Conservation (phyloP, 106 monocot genomes). For the Phalaenopsis aphrodite region DNA sequence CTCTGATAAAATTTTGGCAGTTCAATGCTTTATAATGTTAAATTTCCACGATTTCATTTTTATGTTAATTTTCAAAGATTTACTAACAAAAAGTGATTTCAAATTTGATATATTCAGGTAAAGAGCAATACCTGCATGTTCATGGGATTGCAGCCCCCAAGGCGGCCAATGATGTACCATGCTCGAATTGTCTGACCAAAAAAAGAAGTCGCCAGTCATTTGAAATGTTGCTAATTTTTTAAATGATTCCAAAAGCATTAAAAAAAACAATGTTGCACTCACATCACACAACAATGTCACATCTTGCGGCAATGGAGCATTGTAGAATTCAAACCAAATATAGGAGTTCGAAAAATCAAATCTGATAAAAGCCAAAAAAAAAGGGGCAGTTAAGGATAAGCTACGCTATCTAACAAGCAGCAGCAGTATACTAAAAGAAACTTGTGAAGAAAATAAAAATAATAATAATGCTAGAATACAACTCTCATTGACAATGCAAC, state of each 20-base stretch:
- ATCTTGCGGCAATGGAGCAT: constrained; percentile 62
- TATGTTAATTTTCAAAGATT: neutral
- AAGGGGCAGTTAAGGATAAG: neutral
- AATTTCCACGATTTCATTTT: neutral
- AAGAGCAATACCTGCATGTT: constrained; percentile 79
- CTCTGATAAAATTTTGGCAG: neutral
- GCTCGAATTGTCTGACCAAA: constrained; percentile 62
- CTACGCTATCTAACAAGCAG: neutral
- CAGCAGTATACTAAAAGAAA: neutral
- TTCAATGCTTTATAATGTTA: neutral
- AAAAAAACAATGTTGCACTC: constrained; percentile 20
- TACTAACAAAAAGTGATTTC: neutral
- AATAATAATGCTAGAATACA: no score
- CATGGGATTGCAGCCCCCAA: constrained; percentile 98
- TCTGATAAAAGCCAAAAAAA: constrained; percentile 22
- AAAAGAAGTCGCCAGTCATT: constrained; percentile 2
- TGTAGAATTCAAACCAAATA: constrained; percentile 96
- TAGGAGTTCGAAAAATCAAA: constrained; percentile 86
- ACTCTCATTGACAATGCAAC: no score
- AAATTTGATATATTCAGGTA: neutral
- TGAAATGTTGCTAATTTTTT: neutral
- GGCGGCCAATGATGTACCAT: constrained; percentile 92
- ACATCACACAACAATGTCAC: constrained; percentile 79
- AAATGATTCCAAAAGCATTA: neutral
- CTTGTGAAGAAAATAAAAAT: neutral